Conservation (phyloP, 306 rosid genomes). For the Myrica gale region DNA sequence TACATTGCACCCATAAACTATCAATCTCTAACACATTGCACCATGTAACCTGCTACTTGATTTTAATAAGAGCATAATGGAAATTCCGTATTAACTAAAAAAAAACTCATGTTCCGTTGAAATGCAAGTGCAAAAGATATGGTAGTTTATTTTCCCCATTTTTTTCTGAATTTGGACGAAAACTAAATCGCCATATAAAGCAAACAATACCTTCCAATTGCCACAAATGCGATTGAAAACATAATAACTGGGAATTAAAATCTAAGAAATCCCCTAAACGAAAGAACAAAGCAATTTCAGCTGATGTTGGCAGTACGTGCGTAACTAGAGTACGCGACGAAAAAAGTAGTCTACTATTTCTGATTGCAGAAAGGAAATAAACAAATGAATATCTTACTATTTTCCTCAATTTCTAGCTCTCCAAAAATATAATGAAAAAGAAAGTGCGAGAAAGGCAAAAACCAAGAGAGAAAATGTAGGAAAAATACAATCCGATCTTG, state of each 20-base stretch:
- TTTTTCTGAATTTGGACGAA: neutral
- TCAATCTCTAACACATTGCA: no score
- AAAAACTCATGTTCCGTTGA: no score
- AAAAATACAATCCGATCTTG: slow-evolving; percentile 87
- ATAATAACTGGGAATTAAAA: neutral
- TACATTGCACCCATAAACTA: no score
- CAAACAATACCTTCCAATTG: no score
- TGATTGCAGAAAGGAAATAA: neutral
- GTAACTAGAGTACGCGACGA: neutral
- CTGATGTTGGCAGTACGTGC: neutral
- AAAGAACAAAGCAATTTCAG: slow-evolving; percentile 10
- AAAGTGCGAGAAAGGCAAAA: neutral
- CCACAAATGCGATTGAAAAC: no score
- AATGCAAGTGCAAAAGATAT: no score
- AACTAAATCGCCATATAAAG: neutral
- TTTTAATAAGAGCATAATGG: no score
- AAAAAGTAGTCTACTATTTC: neutral
- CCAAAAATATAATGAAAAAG: neutral
- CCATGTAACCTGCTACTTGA: no score
- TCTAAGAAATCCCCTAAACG: neutral
- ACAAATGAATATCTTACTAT: neutral
- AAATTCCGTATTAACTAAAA: no score
- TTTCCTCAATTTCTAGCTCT: neutral
- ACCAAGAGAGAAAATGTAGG: neutral
- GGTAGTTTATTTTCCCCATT: no score